phyloP scores from a whole-genome alignment of 768 basidiomycete genomes.

The Dioszegia hungarica region DNA sequence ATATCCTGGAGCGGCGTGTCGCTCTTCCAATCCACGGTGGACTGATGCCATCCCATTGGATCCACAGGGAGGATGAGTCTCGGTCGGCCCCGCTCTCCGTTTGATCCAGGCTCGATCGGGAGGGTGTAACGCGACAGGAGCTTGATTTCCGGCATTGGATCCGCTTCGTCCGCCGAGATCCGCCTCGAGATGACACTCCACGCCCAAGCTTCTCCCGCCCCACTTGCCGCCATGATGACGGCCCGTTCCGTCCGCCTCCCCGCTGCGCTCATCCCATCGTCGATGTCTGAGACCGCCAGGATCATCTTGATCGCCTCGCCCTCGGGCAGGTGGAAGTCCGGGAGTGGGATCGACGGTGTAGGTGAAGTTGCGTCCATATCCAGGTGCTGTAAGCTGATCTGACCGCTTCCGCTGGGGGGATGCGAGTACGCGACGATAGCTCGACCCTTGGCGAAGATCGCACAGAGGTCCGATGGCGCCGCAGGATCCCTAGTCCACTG shows the following conservation, averaged over 20 bases:
- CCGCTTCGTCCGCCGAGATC: background rate
- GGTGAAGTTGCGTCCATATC: constrained; percentile 15
- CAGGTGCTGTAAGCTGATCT: constrained; percentile 32
- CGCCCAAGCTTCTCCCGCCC: constrained; percentile 34
- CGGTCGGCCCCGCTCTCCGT: constrained; percentile 6
- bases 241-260: constrained; percentile 30
- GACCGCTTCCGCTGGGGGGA: background rate
- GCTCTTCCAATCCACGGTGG: constrained; percentile 42
- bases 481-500: constrained; percentile 8
- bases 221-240: constrained; percentile 38
- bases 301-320: constrained; percentile 33
- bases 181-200: constrained; percentile 32
- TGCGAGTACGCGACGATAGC: constrained; percentile 29
- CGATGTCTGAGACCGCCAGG: constrained; percentile 46
- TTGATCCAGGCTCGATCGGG: constrained; percentile 12
- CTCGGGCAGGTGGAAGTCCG: constrained; percentile 16
- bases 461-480: constrained; percentile 6
- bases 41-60: constrained; percentile 49
- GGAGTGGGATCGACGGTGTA: constrained; percentile 17
- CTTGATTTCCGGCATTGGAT: background rate
- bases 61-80: constrained; percentile 41
- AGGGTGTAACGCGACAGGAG: constrained; percentile 23
- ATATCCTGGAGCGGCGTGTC: constrained; percentile 55
- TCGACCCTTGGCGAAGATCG: constrained; percentile 42
- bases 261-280: constrained; percentile 38